Base-by-base conservation (phyloP, 768 basidiomycete species). In the Sutorius australiensis region DNA sequence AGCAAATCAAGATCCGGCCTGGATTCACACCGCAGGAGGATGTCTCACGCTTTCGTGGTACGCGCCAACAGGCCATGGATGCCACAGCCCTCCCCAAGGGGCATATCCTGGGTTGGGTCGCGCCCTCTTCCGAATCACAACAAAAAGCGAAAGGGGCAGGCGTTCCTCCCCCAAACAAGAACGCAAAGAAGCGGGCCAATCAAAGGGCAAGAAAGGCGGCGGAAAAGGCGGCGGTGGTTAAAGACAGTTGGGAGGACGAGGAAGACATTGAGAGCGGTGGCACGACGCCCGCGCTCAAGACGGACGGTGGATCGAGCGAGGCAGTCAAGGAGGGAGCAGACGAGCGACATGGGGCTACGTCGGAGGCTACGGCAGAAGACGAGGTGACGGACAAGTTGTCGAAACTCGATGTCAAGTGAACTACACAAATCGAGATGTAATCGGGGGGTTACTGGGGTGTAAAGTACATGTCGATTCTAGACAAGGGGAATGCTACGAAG, bases 11-110 rank as follows among this genome's bases (percentile, higher is more conserved):
- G 75, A 86, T 98, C 58, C 79, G 94, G 27, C 94, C 92, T 3
- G 94, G 94, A 0, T 98, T 87, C 72, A 95, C 92, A 5, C 94
- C 94, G 0, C 92, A 94, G 71, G 94, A 98, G 70, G 94, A 98
- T 71, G 80, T 95, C 8, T 79, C 81, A n/a, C 83, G 86, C 44
- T 98, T 94, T 71, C 81, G 91, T 48, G 83, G 89, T 38, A 80
- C 83, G 41, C 82, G 84, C 48, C 89, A 92, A 67, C 77, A 83
- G 46, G 82, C 84, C 65, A 79, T 83, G 75, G 91, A 92, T 53
- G 69, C 78, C 24, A 78, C 71, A 58, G 58, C 78, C 3, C 70
- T 88, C 6, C 84, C 88, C 31, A 87, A 88, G 67, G 87, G 88
- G n/a, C 86, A 89, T 62, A 83, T 92, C 61, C 75, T 91, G 51